Evolutionary conservation across 345 rosid genomes (phyloP).

Genomic region (Boechera stricta): DNA sequence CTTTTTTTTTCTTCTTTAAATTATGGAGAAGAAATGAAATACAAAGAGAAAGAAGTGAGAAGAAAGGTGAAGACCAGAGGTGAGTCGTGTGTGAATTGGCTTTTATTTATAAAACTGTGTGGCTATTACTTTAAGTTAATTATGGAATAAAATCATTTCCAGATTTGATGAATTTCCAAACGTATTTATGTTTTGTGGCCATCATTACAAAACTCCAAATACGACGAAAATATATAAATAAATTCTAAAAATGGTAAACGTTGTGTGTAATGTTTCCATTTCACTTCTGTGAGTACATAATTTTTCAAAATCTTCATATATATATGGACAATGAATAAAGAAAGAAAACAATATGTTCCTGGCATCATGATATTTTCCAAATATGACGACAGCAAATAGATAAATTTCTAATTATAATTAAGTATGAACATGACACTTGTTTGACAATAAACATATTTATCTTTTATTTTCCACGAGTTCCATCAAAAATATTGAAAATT

Average conservation of each 20-base stretch:
- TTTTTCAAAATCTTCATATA: neutral
- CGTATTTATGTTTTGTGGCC: neutral
- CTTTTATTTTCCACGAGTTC: neutral
- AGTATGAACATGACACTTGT: neutral
- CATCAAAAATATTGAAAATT: too few relatives aligned
- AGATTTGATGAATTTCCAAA: neutral
- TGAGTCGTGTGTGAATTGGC: conserved; percentile 35
- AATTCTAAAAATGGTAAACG: neutral
- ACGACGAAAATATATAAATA: neutral
- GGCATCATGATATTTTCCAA: neutral
- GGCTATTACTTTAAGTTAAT: neutral
- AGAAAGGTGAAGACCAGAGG: conserved; percentile 14
- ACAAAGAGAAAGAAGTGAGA: conserved; percentile 1
- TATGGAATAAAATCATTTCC: neutral
- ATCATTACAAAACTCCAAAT: neutral
- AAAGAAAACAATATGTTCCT: neutral
- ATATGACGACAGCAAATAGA: neutral
- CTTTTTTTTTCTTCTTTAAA: neutral
- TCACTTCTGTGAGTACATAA: neutral
- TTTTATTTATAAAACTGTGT: conserved; percentile 1
- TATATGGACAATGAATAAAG: neutral
- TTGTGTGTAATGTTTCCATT: neutral
- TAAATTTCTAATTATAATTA: neutral
- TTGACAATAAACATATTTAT: neutral
- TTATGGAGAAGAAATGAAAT: conserved; percentile 11